phyloP scores from a whole-genome alignment of 768 basidiomycete genomes.

The Coprinopsis marcescibilis region DNA sequence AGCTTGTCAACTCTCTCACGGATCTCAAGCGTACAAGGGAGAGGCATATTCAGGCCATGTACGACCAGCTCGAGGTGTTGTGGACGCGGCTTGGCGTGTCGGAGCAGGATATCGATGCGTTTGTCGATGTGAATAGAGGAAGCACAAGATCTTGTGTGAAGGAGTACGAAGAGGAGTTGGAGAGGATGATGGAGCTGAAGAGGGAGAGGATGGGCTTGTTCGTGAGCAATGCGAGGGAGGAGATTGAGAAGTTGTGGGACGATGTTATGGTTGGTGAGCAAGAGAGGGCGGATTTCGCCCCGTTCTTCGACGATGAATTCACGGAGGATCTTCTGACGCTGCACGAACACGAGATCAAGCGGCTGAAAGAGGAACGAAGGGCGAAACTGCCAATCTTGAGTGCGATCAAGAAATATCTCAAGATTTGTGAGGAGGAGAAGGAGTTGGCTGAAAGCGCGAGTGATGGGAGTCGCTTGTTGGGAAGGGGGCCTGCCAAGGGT shows the following conservation, averaged over 20 bases:
- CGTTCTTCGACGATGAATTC: slow-evolving; percentile 81
- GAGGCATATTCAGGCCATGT: slow-evolving; percentile 85
- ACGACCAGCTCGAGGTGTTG: slow-evolving; percentile 86
- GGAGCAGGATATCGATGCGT: slow-evolving; percentile 82
- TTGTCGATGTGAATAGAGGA: slow-evolving; percentile 82
- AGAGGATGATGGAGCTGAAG: slow-evolving; percentile 85
- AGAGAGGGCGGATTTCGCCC: slow-evolving; percentile 73
- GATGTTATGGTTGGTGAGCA: slow-evolving; percentile 82
- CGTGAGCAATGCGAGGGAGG: slow-evolving; percentile 71
- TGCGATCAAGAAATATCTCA: slow-evolving; percentile 81
- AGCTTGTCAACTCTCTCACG: slow-evolving; percentile 52
- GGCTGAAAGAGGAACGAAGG: slow-evolving; percentile 78
- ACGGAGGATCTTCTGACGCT: slow-evolving; percentile 81
- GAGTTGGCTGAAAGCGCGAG: slow-evolving; percentile 77
- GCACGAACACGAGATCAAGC: slow-evolving; percentile 80
- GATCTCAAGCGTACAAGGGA: slow-evolving; percentile 74
- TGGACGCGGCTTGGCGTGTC: slow-evolving; percentile 84
- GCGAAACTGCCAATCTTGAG: slow-evolving; percentile 72
- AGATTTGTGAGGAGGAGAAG: slow-evolving; percentile 84
- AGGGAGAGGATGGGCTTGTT: slow-evolving; percentile 83
- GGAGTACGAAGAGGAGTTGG: slow-evolving; percentile 86
- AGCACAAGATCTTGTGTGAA: slow-evolving; percentile 70
- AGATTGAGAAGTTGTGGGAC: slow-evolving; percentile 80
- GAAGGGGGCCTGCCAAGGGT: no score
- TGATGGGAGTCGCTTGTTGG: slow-evolving; percentile 78